Base-by-base conservation (phyloP, 2,329 filamentous ascomycete genomes). In the Knufia petricola region DNA sequence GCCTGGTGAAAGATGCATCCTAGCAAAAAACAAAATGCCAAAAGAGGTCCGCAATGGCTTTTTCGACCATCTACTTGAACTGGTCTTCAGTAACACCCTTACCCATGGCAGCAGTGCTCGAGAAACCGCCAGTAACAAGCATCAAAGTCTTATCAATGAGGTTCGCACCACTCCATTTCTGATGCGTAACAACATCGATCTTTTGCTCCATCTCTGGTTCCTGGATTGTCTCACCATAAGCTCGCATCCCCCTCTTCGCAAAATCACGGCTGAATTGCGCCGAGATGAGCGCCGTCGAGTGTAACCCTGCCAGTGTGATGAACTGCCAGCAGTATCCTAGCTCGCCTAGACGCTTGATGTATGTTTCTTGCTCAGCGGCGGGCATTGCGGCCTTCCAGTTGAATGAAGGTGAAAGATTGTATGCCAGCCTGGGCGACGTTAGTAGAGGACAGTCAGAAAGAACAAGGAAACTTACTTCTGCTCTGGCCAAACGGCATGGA, bases 281-380 rank as follows among this genome's bases (percentile, higher is more conserved):
- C 61, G 83, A 84, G 71, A 95, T 94, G 46, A 98, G 79, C 31
- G 90, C 92, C 3, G 87, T 95, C 54, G 87, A 94, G 75, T 98
- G 92, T 64, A 98, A 77, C 58, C 92, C 92, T 3, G 90, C 92
- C 40, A 98, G 80, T n/a, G 92, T 98, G 74, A 98, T 98, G 76
- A 98, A 98, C 70, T 98, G 92, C 92, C 92, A 98, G 79, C 87
- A 94, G 79, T 98, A 98, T 55, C 92, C 92, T 7, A 98, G 79
- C 54, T 73, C 63, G 52, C 82, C 88, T 34, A 98, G 84, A 36
- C 92, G 86, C 55, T 82, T 75, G 73, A 98, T 98, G 73, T 96
- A 98, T 17, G 92, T 98, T 73, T 95, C 87, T 72, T 98, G 92
- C 66, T 96, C 90, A 46, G 78, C 76, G 57, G 85, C 81, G 38